Conservation (phyloP, 2,329 filamentous ascomycete genomes). For the Sporothrix curviconia region DNA sequence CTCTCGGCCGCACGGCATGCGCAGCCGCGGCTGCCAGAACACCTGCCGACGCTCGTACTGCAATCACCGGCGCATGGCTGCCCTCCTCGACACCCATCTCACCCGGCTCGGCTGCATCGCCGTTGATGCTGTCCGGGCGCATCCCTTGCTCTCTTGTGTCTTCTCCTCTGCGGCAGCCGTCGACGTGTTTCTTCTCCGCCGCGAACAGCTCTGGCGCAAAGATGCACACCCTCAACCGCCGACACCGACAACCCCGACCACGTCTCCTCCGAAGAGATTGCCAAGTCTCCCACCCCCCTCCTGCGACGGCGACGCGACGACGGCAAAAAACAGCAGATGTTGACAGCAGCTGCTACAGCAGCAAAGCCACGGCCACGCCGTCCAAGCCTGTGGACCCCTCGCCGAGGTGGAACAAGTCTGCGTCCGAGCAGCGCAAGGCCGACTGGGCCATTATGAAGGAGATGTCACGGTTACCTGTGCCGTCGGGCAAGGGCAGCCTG, state of each 20-base stretch:
- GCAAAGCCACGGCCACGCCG: background rate
- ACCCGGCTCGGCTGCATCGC: background rate
- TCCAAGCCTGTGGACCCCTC: slow-evolving; percentile 40
- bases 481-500: slow-evolving; percentile 80
- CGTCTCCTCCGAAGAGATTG: background rate
- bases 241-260: background rate
- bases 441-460: slow-evolving; percentile 99
- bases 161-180: slow-evolving; percentile 2
- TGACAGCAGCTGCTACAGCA: too few species aligned
- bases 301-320: too few species aligned
- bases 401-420: slow-evolving; percentile 60
- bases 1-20: slow-evolving; percentile 15
- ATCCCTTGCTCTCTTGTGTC: background rate
- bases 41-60: background rate
- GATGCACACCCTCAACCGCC: background rate
- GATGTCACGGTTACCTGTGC: slow-evolving; percentile 94
- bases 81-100: background rate
- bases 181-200: slow-evolving; percentile 7
- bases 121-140: background rate
- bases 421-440: slow-evolving; percentile 85
- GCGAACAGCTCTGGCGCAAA: background rate
- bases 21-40: slow-evolving; percentile 3
- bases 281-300: background rate
- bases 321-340: too few species aligned
- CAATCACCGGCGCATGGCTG: slow-evolving; percentile 3